Percentiles rank a stretch among this genome's conserved stretches.
phyloP scores from a whole-genome alignment of 2,329 filamentous ascomycete species.

The Pseudogymnoascus sp. region DNA sequence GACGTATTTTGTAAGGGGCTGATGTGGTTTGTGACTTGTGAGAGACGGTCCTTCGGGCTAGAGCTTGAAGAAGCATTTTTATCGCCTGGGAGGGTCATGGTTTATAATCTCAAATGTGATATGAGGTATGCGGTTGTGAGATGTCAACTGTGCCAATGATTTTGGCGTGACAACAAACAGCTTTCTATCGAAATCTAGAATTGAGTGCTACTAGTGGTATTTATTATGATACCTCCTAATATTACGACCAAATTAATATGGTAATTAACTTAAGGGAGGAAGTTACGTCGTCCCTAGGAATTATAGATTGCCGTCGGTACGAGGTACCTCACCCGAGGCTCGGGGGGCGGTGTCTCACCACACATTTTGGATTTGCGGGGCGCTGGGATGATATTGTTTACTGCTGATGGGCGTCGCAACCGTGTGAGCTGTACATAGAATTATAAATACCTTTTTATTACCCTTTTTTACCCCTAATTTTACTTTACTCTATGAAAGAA shows the following conservation, averaged over 20 bases:
- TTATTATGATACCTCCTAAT: background rate
- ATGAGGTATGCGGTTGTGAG: background rate
- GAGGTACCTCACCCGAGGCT: background rate
- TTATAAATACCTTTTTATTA: background rate
- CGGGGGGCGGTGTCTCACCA: background rate
- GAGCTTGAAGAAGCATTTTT: background rate
- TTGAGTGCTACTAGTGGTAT: background rate
- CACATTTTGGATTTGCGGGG: background rate
- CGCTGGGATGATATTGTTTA: background rate
- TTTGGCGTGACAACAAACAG: background rate
- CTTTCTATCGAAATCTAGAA: background rate
- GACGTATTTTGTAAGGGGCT: slow-evolving; percentile 18
- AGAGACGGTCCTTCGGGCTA: slow-evolving; percentile 25
- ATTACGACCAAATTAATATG: background rate
- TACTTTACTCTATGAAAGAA: background rate
- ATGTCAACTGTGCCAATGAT: background rate
- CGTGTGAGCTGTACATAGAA: background rate
- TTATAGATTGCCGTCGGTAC: background rate
- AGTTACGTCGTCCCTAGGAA: background rate
- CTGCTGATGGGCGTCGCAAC: background rate
- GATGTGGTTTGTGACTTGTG: slow-evolving; percentile 27
- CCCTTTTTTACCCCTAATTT: background rate
- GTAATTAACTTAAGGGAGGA: background rate
- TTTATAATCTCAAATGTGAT: background rate
- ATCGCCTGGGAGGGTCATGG: background rate